Evolutionary conservation across 2,329 filamentous ascomycete genomes (phyloP), one percentile per base, ranked within the genome.

Genomic region (Fusarium buharicum): DNA sequence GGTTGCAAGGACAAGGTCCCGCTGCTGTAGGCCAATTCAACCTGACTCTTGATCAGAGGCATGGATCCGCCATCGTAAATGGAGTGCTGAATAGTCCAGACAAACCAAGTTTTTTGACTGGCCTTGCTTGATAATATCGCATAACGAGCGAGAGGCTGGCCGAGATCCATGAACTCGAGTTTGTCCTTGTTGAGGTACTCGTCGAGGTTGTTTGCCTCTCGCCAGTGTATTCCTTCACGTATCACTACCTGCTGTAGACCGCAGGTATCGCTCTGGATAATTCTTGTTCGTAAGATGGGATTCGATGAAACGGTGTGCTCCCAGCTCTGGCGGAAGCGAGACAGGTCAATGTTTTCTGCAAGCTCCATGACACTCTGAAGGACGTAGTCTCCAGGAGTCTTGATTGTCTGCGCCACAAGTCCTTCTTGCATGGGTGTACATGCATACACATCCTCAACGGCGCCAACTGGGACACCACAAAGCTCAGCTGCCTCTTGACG

Each of bases 61-160:
- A 81, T 78, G 6, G 1, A 76, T 66, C 68, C 69, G 6, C 68
- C 69, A 37, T 72, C 68, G 5, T 61, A 63, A 5, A 70, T 51
- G 12, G 66, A 61, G 18, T 70, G 67, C 34, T 70, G 68, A 40
- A 67, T 62, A 6, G 62, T 52, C 6, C 66, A 27, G 0, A 59
- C 43, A 31, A 59, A 55, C 18, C 33, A 59, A 20, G 39, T 11
- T 2, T 36, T 51, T 2, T 20, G 31, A 9, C 27, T 34, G 10
- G 37, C 12, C 2, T 39, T 8, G 2, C 36, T 22, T 8, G 27
- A 34, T n/a, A 59, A 17, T 4, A 55, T 46, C 3, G 45, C 50
- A 11, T 38, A 43, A 10, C 55, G 22, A 30, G 36, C 41, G 5
- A 54, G 16, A 4, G 55, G 37, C 1, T 14, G 27, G 12, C 55